Percentiles rank a stretch among this genome's conserved stretches.
phyloP scores from a whole-genome alignment of 1,139 yeast species.

The Geotrichum aggregatum region DNA sequence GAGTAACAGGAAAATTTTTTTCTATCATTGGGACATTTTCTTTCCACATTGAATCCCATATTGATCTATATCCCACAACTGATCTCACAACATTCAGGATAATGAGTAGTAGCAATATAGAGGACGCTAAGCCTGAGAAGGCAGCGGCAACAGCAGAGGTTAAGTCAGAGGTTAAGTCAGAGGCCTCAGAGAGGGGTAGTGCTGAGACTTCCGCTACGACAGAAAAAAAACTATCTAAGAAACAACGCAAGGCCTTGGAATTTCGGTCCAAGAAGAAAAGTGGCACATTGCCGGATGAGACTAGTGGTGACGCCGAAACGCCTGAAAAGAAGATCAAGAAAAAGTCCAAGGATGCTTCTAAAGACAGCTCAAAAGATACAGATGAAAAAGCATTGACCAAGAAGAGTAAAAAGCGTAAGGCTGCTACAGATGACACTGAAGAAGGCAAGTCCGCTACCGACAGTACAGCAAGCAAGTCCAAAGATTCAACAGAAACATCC shows the following conservation, averaged over 20 bases:
- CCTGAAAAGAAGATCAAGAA: slow-evolving; percentile 18
- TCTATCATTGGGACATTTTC: no score
- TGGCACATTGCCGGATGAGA: slow-evolving; percentile 18
- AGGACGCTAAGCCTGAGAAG: no score
- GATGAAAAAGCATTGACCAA: no score
- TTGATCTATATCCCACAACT: no score
- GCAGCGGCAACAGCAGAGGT: no score
- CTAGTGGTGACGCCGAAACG: slow-evolving; percentile 17
- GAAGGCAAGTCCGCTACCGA: slow-evolving; percentile 18
- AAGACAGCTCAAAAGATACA: no score
- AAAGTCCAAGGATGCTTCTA: slow-evolving; percentile 12
- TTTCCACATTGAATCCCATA: no score
- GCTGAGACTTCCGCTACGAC: no score
- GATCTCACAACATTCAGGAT: no score
- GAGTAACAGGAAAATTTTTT: no score
- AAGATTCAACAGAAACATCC: background rate
- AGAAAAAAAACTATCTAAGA: slow-evolving; percentile 68
- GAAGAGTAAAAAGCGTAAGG: slow-evolving; percentile 19
- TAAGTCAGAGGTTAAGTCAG: background rate
- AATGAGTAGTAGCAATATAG: no score
- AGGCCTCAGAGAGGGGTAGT: background rate
- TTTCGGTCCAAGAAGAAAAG: slow-evolving; percentile 41
- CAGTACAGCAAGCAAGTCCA: slow-evolving; percentile 4
- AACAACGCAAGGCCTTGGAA: slow-evolving; percentile 72
- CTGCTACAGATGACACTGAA: slow-evolving; percentile 18